Evolutionary conservation across 495 filamentous ascomycete genomes (phyloP).

Genomic region (Saxophila tyrrhenica): DNA sequence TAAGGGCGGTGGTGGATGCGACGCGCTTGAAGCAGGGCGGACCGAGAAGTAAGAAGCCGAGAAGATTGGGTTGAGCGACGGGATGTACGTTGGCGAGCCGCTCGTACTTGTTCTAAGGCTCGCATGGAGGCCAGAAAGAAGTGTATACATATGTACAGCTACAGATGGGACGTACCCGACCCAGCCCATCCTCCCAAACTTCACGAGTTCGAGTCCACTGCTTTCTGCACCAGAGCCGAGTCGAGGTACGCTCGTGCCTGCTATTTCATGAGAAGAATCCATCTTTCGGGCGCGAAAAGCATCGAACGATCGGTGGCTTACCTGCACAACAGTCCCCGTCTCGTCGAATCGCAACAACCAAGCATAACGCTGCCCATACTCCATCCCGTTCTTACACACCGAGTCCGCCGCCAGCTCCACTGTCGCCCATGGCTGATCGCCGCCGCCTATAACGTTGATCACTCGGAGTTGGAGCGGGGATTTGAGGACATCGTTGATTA

Average conservation of each 20-base stretch:
- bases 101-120: neutral
- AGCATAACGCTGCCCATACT: slow-evolving; percentile 15
- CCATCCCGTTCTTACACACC: slow-evolving; percentile 18
- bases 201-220: slow-evolving; percentile 7
- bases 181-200: neutral
- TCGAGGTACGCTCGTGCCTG: slow-evolving; percentile 18
- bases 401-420: slow-evolving; percentile 17
- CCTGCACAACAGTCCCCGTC: slow-evolving; percentile 14
- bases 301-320: too few species aligned
- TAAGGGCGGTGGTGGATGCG: slow-evolving; percentile 65
- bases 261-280: neutral
- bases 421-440: slow-evolving; percentile 12
- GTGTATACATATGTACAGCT: neutral
- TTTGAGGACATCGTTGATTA: slow-evolving; percentile 6
- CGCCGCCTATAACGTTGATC: slow-evolving; percentile 13
- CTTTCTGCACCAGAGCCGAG: slow-evolving; percentile 17
- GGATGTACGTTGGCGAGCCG: too few species aligned
- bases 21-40: slow-evolving; percentile 94
- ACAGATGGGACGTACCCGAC: too few species aligned
- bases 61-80: slow-evolving; percentile 56
- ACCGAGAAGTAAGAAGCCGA: slow-evolving; percentile 67
- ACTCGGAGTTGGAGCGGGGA: slow-evolving; percentile 8
- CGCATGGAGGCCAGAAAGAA: too few species aligned
- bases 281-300: neutral
- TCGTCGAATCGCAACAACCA: slow-evolving; percentile 19